Conservation (phyloP, 257 asterid species). For the Plantago ovata region DNA sequence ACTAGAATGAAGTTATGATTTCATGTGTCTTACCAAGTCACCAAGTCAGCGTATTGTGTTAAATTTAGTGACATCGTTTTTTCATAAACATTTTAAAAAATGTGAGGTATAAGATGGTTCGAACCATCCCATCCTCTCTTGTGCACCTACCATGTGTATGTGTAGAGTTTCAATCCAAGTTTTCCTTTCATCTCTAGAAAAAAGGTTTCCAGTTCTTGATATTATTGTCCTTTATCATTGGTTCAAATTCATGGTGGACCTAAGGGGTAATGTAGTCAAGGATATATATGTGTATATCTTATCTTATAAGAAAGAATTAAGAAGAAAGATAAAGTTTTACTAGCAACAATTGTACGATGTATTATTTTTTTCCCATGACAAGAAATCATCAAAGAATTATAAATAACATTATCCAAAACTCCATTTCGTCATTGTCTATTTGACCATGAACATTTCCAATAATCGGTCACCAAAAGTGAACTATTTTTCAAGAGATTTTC, state of each 20-base stretch:
- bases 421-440: background rate
- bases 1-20: too few species aligned
- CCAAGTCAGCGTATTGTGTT: too few species aligned
- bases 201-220: too few species aligned
- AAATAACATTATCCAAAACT: conserved; percentile 1
- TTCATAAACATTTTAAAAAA: too few species aligned
- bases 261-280: background rate
- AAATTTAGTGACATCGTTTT: too few species aligned
- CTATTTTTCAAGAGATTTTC: background rate
- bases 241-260: background rate
- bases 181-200: too few species aligned
- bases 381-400: background rate
- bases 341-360: background rate
- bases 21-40: too few species aligned
- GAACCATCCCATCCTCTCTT: too few species aligned
- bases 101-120: too few species aligned
- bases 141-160: too few species aligned
- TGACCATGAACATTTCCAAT: background rate
- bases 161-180: too few species aligned
- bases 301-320: background rate
- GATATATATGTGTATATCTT: background rate
- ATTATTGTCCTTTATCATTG: too few species aligned
- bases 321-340: background rate
- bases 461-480: background rate
- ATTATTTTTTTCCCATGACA: background rate